Conservation (phyloP, 83 land plant species). For the Isoetes engelmannii region DNA sequence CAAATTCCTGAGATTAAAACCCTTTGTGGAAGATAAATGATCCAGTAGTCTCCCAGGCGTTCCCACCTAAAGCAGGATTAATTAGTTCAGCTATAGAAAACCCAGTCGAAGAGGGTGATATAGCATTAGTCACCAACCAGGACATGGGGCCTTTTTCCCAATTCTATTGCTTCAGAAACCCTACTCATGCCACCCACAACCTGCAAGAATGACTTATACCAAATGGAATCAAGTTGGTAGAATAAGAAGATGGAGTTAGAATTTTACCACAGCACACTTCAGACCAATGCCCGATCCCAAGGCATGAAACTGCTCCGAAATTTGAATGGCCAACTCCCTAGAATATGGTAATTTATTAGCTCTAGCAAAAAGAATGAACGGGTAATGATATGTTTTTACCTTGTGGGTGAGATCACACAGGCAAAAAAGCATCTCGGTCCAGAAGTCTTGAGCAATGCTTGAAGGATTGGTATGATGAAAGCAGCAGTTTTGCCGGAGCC, state of each 20-base stretch:
- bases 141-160: slow-evolving; percentile 74
- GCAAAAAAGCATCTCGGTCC: slow-evolving; percentile 76
- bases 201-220: too few species aligned
- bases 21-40: too few species aligned
- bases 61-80: too few species aligned
- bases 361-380: too few species aligned
- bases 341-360: too few species aligned
- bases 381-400: too few species aligned
- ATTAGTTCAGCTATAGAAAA: too few species aligned
- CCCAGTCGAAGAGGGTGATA: too few species aligned
- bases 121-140: slow-evolving; percentile 36
- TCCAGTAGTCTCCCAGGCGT: too few species aligned
- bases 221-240: too few species aligned
- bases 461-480: slow-evolving; percentile 87
- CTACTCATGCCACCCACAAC: slow-evolving; percentile 77
- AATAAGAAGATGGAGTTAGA: too few species aligned
- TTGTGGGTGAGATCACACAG: slow-evolving; percentile 78
- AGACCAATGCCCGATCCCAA: slow-evolving; percentile 59
- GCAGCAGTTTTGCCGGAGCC: slow-evolving; percentile 97
- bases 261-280: slow-evolving; percentile 48
- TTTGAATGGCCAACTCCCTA: slow-evolving; percentile 71
- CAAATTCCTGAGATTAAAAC: too few species aligned
- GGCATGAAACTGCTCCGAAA: slow-evolving; percentile 90
- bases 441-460: slow-evolving; percentile 44
- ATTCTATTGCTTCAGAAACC: slow-evolving; percentile 49